Evolutionary conservation across 2,329 filamentous ascomycete species (phyloP).

Genomic region (Westerdykella aurantiaca): DNA sequence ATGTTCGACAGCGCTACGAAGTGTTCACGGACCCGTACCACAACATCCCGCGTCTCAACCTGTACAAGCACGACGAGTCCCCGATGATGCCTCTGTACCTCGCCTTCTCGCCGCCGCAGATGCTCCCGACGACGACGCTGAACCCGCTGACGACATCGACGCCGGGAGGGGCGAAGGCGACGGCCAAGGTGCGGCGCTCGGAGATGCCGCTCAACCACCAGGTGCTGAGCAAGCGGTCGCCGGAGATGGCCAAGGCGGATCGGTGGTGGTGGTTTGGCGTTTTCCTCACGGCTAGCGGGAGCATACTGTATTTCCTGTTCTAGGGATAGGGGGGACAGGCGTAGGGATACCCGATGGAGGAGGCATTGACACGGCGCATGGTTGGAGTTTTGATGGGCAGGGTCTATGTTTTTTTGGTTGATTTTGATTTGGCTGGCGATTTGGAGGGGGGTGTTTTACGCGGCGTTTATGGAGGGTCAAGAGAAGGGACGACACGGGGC

Average conservation of each 20-base stretch:
- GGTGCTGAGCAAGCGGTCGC: conserved; percentile 30
- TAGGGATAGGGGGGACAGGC: conserved; percentile 8
- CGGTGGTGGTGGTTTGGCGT: conserved; percentile 49
- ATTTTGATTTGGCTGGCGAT: no score
- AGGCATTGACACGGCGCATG: no score
- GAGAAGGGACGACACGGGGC: no score
- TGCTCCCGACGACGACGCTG: conserved; percentile 63
- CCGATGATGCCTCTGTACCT: conserved; percentile 65
- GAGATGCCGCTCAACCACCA: conserved; percentile 40
- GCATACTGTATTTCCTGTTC: conserved; percentile 45
- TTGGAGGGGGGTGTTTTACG: no score
- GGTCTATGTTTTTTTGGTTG: no score
- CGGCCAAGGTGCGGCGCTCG: conserved; percentile 32
- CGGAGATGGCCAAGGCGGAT: conserved; percentile 38
- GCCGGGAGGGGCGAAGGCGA: conserved; percentile 30
- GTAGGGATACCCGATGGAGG: no score
- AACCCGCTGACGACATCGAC: conserved; percentile 47
- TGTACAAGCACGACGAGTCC: conserved; percentile 58
- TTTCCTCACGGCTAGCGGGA: conserved; percentile 44
- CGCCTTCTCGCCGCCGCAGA: conserved; percentile 56
- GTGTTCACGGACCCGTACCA: conserved; percentile 55
- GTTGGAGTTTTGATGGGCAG: no score
- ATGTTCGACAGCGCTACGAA: conserved; percentile 37
- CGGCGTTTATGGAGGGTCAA: no score
- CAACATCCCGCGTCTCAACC: conserved; percentile 57